Conservation (phyloP, 352 stramenopile genomes). For the Globisporangium cystogenes region DNA sequence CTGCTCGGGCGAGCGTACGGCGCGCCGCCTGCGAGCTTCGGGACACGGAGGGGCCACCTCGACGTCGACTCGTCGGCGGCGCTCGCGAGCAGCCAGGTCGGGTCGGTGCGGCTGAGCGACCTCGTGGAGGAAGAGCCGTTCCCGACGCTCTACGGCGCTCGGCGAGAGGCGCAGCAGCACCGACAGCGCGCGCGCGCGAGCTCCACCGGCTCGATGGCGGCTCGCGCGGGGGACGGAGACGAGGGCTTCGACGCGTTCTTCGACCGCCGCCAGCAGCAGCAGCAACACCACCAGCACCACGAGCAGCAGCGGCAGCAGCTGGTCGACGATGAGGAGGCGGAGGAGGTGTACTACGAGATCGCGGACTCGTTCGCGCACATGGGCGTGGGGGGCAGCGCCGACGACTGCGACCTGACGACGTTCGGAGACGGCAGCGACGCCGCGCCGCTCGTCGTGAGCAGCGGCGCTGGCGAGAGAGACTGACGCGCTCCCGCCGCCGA, state of each 20-base stretch:
- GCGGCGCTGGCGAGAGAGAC: not conserved
- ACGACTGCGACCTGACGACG: constrained; percentile 2
- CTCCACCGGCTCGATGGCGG: not conserved
- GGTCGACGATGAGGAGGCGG: constrained; percentile 3
- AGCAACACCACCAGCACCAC: constrained; percentile 2
- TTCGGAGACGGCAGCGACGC: not conserved
- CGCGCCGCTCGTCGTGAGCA: constrained; percentile 2
- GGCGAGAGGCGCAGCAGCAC: constrained; percentile 1
- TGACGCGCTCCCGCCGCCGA: no score
- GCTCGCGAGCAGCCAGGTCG: constrained; percentile 1
- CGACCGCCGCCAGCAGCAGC: not conserved
- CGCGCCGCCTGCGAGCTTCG: not conserved
- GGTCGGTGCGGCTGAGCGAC: constrained; percentile 3
- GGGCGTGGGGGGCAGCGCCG: not conserved
- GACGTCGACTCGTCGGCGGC: not conserved
- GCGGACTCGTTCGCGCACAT: constrained; percentile 20
- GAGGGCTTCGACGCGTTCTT: not conserved
- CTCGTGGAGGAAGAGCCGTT: constrained; percentile 11
- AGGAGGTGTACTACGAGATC: constrained; percentile 23
- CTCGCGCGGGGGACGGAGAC: not conserved
- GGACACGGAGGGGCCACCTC: not conserved
- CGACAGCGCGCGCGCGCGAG: not conserved
- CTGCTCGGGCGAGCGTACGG: constrained; percentile 6
- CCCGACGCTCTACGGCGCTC: not conserved
- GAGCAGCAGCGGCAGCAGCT: not conserved